phyloP scores from a whole-genome alignment of 2,329 filamentous ascomycete genomes.

The Cercospora citrullina region DNA sequence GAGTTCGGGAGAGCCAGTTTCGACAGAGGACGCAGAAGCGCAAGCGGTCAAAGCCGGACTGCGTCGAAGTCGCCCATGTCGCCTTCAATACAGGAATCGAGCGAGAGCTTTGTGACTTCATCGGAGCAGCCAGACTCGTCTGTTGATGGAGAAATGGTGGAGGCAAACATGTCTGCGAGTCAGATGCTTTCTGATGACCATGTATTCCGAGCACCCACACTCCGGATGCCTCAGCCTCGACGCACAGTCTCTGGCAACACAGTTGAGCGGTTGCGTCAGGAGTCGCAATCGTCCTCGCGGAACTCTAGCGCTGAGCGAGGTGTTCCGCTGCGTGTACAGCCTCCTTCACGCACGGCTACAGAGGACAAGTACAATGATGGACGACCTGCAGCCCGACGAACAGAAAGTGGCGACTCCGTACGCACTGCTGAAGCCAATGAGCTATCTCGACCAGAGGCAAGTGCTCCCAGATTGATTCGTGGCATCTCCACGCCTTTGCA shows the following conservation, averaged over 20 bases:
- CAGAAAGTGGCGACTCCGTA: conserved; percentile 21
- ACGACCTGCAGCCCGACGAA: conserved; percentile 17
- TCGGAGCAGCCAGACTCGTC: conserved; percentile 34
- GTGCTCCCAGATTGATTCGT: conserved; percentile 23
- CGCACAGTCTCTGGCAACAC: conserved; percentile 25
- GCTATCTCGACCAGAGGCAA: conserved; percentile 10
- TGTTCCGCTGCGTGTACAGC: conserved; percentile 33
- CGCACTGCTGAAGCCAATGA: conserved; percentile 20
- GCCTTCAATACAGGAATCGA: conserved; percentile 61
- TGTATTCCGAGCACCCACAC: conserved; percentile 79
- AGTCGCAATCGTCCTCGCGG: conserved; percentile 42
- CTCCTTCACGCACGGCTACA: conserved; percentile 34
- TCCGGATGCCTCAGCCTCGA: conserved; percentile 41
- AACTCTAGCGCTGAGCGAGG: conserved; percentile 32
- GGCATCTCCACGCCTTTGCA: conserved; percentile 28
- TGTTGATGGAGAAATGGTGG: conserved; percentile 21
- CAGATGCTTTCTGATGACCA: conserved; percentile 86
- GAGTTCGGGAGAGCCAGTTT: conserved; percentile 40
- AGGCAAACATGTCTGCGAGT: conserved; percentile 67
- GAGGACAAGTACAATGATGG: conserved; percentile 19
- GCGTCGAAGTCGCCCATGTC: conserved; percentile 52
- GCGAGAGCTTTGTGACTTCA: conserved; percentile 65
- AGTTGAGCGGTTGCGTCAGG: conserved; percentile 34
- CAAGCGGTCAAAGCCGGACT: conserved; percentile 57
- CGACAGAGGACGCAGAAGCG: conserved; percentile 57